Percentiles rank a stretch among this genome's conserved stretches.
phyloP scores from a whole-genome alignment of 306 rosid genomes.

The Vigna angularis region DNA sequence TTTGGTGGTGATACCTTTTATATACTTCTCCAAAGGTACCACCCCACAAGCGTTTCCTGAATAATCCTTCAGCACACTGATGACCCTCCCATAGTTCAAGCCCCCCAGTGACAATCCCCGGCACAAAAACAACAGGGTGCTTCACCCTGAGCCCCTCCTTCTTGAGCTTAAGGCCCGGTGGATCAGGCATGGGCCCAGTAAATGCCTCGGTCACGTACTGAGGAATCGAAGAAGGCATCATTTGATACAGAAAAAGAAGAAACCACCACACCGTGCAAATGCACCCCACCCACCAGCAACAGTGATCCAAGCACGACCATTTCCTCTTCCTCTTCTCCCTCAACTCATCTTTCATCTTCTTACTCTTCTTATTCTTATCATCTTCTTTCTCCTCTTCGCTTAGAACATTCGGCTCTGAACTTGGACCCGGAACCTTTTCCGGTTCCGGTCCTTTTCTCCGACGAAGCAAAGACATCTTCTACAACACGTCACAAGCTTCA shows the following conservation, averaged over 20 bases:
- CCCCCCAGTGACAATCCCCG: conserved; percentile 83
- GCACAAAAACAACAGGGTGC: conserved; percentile 90
- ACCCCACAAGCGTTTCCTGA: conserved; percentile 85
- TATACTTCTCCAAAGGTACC: conserved; percentile 87
- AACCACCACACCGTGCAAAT: conserved; percentile 83
- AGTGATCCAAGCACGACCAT: conserved; percentile 79
- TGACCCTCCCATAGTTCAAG: conserved; percentile 92
- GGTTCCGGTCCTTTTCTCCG: conserved; percentile 63
- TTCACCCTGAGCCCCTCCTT: conserved; percentile 71
- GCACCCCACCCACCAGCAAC: conserved; percentile 79
- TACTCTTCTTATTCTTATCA: neutral
- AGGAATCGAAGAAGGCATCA: conserved; percentile 79
- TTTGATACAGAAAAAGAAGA: conserved; percentile 66
- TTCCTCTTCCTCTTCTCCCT: conserved; percentile 42
- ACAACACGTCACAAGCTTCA: conserved; percentile 1
- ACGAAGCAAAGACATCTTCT: conserved; percentile 65
- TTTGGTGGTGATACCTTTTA: conserved; percentile 58
- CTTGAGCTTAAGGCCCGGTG: conserved; percentile 72
- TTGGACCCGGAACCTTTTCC: conserved; percentile 43
- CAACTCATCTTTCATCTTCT: conserved; percentile 6
- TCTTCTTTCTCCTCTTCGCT: conserved; percentile 37
- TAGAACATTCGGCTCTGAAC: conserved; percentile 38
- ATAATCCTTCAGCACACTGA: conserved; percentile 74
- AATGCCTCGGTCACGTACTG: conserved; percentile 78
- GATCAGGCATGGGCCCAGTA: conserved; percentile 81